Base-by-base conservation (phyloP, 148 eudicot genomes). In the Rhododendron vialii region DNA sequence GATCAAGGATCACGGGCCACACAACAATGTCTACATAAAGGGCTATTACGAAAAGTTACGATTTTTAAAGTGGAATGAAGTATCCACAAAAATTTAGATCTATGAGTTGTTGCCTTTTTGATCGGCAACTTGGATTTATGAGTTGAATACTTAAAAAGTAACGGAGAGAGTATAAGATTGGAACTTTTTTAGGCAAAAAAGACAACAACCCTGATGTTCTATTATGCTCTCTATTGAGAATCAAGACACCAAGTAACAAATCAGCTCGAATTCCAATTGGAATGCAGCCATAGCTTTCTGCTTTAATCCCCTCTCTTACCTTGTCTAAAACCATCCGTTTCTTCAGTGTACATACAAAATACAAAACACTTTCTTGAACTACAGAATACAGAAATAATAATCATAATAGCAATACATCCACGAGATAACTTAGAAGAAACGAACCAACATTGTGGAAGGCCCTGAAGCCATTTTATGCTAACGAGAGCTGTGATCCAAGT, bases 401-500 rank as follows among this genome's bases (percentile, higher is more conserved):
- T 41, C 8, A 38, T 65, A 43, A 43, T 38, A 9, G 74, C 20
- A 24, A 53, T 55, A 84, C 65, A 53, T 0, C 81, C 86, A 36
- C 73, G 22, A 84, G 59, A 47, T 38, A 82, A 84, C 51, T 71
- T 50, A 24, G 45, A 55, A 15, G 7, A 75, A 75, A 55, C 11
- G 45, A 53, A 53, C n/a, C 18, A 30, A 26, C 86, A 35, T 55
- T 10, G 5, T 10, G 18, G 65, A 59, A 36, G 81, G 63, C 74
- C 41, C 13, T 24, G 26, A 65, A 24, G 82, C 84, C 86, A 87
- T 78, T 77, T 80, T 87, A 87, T 11, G 82, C 28, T 59, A 87
- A 55, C 0, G 83, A 28, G 35, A 41, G 82, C 65, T 85, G 85
- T 1, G 86, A 81, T 6, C 84, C 88, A 28, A 92, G 87, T 74